phyloP scores from a whole-genome alignment of 768 basidiomycete genomes.

The Fibroporia radiculosa region DNA sequence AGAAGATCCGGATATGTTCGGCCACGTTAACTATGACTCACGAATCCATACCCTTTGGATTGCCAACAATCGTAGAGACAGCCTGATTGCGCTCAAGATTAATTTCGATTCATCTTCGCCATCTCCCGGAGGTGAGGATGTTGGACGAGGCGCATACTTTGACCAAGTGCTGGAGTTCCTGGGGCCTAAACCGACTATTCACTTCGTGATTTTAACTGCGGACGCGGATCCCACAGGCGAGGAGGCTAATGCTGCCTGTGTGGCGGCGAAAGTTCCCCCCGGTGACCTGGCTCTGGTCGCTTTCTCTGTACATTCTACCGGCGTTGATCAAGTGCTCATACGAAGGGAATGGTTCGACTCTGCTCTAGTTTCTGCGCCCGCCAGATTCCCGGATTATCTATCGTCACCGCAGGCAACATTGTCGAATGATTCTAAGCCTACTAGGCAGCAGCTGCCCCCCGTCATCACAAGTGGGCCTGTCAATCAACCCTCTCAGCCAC shows the following conservation, averaged over 20 bases:
- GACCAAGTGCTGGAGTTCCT: slow-evolving; percentile 81
- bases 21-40: slow-evolving; percentile 79
- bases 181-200: slow-evolving; percentile 79
- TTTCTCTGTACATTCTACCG: slow-evolving; percentile 84
- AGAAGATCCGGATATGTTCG: slow-evolving; percentile 83
- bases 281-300: slow-evolving; percentile 77
- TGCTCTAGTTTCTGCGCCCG: slow-evolving; percentile 46
- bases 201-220: slow-evolving; percentile 81
- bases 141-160: slow-evolving; percentile 42
- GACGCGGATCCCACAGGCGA: slow-evolving; percentile 79
- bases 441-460: slow-evolving; percentile 10
- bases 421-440: slow-evolving; percentile 18
- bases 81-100: slow-evolving; percentile 74
- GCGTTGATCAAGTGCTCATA: slow-evolving; percentile 83
- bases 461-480: neutral
- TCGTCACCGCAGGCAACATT: slow-evolving; percentile 18
- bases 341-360: slow-evolving; percentile 78
- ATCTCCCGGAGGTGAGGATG: slow-evolving; percentile 47
- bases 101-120: slow-evolving; percentile 54
- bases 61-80: slow-evolving; percentile 78
- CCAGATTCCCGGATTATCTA: slow-evolving; percentile 54
- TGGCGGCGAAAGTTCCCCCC: slow-evolving; percentile 70
- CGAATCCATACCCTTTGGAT: slow-evolving; percentile 84
- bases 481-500: slow-evolving; percentile 12
- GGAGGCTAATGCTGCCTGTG: slow-evolving; percentile 77